Conservation (phyloP, 495 filamentous ascomycete species). For the Bathelium albidoporum region DNA sequence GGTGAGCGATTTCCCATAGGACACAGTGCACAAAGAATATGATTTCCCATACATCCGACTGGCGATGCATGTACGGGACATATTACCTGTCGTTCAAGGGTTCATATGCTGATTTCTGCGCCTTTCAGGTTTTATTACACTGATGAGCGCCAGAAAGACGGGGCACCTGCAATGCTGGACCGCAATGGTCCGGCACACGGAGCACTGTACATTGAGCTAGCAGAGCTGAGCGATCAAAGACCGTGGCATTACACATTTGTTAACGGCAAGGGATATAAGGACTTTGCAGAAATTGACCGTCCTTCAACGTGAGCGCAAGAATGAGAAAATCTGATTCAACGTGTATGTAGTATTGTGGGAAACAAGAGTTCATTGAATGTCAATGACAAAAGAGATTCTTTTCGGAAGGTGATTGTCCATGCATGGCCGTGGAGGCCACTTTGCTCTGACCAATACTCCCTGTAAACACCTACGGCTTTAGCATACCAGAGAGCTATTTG, state of each 20-base stretch:
- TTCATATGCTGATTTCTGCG: background rate
- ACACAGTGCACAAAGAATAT: background rate
- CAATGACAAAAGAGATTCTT: too few relatives aligned
- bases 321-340: too few relatives aligned
- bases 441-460: too few relatives aligned
- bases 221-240: constrained; percentile 19
- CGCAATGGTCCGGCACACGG: constrained; percentile 30
- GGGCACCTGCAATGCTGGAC: constrained; percentile 16
- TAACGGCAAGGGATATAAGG: constrained; percentile 29
- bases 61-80: too few relatives aligned
- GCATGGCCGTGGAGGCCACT: too few relatives aligned
- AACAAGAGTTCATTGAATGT: too few relatives aligned
- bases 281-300: constrained; percentile 1
- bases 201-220: constrained; percentile 32
- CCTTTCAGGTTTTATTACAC: constrained; percentile 34
- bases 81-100: too few relatives aligned
- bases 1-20: constrained; percentile 22
- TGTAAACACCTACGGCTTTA: too few relatives aligned
- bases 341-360: too few relatives aligned
- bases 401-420: too few relatives aligned
- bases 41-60: background rate
- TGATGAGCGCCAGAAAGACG: constrained; percentile 32
- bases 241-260: constrained; percentile 38
- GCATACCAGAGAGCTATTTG: too few relatives aligned
- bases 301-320: background rate